Evolutionary conservation across 1,284 basidiomycete species (phyloP), one percentile per base, ranked within the genome.

Genomic region (Somion occarium): DNA sequence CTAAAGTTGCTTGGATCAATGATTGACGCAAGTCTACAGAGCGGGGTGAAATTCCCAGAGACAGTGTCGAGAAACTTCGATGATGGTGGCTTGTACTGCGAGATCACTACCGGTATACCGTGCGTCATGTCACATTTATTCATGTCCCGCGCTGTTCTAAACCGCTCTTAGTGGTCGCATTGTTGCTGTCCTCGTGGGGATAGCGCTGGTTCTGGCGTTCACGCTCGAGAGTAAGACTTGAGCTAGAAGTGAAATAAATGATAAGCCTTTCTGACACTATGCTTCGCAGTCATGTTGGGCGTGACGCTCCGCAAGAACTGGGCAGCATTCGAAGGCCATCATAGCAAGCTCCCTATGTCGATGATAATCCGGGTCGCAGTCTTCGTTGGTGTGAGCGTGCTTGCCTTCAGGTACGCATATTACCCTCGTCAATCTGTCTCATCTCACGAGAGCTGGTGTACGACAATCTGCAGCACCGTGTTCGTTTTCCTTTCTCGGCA

Each of bases 381-480:
- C 45, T 60, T 60, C 56, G 54, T 54, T 51, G 52, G 56, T 47
- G 46, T 58, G n/a, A 59, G 57, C 46, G 51, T 58, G 19, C 51
- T 56, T 24, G 57, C 57, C 38, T 56, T 60, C 43, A 57, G 57
- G 55, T 56, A 39, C 23, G 55, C 44, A 5, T 1, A n/a, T n/a
- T n/a, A n/a, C n/a, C n/a, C n/a, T n/a, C n/a, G n/a, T n/a, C n/a
- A n/a, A n/a, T n/a, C n/a, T n/a, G n/a, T n/a, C n/a, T n/a, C n/a
- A n/a, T n/a, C n/a, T n/a, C n/a, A n/a, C n/a, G n/a, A n/a, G n/a
- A n/a, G n/a, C n/a, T n/a, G n/a, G n/a, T n/a, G n/a, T n/a, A n/a
- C n/a, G n/a, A n/a, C 30, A 34, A 7, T 34, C 15, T 34, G 7
- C 15, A 34, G 30, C 30, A 34, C 30, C 30, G 30, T 34, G 7